Base-by-base conservation (phyloP, 1,284 basidiomycete species). In the Jaminaea rosea region DNA sequence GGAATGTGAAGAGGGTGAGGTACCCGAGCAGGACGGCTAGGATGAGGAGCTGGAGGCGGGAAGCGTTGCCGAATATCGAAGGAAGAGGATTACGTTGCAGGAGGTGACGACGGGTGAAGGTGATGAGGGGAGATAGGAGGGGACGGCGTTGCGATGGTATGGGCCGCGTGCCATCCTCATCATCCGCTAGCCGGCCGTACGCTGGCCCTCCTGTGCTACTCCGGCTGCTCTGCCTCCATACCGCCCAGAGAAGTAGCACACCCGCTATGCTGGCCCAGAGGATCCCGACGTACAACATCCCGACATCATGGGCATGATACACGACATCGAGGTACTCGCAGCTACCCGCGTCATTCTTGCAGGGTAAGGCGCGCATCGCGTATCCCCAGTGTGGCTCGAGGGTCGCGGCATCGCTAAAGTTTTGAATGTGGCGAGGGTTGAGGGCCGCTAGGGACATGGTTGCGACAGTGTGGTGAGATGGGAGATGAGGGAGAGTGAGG, bases 301-400 rank as follows among this genome's bases (percentile, higher is more conserved):
- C 56, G 15, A 34, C 24, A 19, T 52, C 49, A 32, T 58, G 56
- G 4, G 45, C n/a, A 19, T 36, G n/a, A 44, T 58, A 58, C 27
- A 58, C 54, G 47, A 41, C 42, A 19, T 58, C 56, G 26, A 58
- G 47, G 36, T 58, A 58, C 7, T 26, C 56, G 44, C 56, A 58
- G 3, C 45, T 47, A 24, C 54, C 56, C 13, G 49, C 44, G 29
- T 58, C 56, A 34, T 44, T 56, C n/a, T 48, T 56, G 42, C 56
- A 58, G 4, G 56, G 56, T 21, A 51, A 4, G 27, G 34, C 55
- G 8, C 56, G 29, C 15, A 19, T 24, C n/a, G 34, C 47, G 37
- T 58, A 58, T 10, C 56, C 56, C 56, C 55, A 56, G 47, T 56
- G 46, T 5, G 26, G 50, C 36, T 52, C 32, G n/a, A 52, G 9